Percentiles rank a stretch among this genome's conserved stretches.
These are phyloP conservation scores for Chloromonas sp. DNA, from an alignment of 163 green algal genomes.

Conservation along the genomic window DNA sequence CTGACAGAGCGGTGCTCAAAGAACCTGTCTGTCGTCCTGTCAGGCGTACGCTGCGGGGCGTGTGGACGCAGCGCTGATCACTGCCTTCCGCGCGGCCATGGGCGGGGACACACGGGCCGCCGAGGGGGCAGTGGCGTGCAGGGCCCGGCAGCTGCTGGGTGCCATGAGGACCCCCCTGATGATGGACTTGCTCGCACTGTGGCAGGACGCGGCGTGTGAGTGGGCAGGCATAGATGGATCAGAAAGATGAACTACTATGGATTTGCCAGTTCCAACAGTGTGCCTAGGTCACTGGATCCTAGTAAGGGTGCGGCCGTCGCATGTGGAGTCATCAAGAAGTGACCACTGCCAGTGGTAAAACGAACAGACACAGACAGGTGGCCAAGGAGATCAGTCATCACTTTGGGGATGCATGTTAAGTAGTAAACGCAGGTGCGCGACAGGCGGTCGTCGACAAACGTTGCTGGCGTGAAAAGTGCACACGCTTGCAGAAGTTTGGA, in stretches of 20 bases:
- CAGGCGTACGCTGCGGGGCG: not conserved
- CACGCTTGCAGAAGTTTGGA: too few relatives aligned
- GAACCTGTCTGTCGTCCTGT: not conserved
- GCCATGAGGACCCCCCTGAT: not conserved
- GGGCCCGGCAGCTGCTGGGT: constrained; percentile 1
- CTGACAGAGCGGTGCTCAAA: not conserved
- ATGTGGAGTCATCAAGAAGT: not conserved
- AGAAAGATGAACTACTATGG: not conserved
- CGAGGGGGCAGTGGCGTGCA: not conserved
- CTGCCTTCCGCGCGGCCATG: not conserved
- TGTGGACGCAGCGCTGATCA: constrained; percentile 5
- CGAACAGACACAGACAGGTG: not conserved
- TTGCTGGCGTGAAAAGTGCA: too few relatives aligned
- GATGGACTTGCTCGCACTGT: not conserved
- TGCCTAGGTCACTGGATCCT: too few relatives aligned
- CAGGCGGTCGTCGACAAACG: too few relatives aligned
- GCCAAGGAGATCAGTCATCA: not conserved
- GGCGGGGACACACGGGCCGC: not conserved
- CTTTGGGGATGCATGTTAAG: not conserved
- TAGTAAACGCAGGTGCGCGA: too few relatives aligned
- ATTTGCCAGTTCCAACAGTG: not conserved
- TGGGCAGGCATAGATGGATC: not conserved
- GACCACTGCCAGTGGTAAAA: not conserved
- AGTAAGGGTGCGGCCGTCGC: too few relatives aligned
- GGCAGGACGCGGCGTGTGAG: not conserved